Evolutionary conservation across 1,139 yeast genomes (phyloP).

Genomic region (Taiozyma onychis): DNA sequence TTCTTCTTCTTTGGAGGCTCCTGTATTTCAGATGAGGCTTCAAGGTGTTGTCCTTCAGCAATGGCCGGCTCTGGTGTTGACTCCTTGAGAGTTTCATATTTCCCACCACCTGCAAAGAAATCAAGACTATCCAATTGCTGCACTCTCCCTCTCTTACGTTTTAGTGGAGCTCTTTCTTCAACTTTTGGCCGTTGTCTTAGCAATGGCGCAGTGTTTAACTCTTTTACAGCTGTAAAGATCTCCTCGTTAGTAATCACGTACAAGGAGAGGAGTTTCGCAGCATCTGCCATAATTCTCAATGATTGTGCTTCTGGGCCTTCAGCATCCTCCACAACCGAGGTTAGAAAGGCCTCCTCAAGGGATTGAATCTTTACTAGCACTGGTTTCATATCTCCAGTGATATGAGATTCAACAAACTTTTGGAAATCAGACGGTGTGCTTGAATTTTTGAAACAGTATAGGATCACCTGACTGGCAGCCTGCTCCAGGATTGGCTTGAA

Average conservation of each 20-base stretch:
- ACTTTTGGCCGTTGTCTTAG: constrained; percentile 7
- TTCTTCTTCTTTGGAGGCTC: constrained; percentile 9
- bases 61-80: background rate
- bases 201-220: constrained; percentile 5
- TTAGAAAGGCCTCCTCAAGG: background rate
- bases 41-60: background rate
- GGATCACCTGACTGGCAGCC: background rate
- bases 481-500: background rate
- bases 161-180: background rate
- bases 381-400: background rate
- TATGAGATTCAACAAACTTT: background rate
- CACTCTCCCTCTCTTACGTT: constrained; percentile 15
- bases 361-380: background rate
- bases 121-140: constrained; percentile 29
- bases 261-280: constrained; percentile 8
- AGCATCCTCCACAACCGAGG: background rate
- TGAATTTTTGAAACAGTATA: background rate
- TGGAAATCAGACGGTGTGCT: background rate
- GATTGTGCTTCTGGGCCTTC: background rate
- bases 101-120: constrained; percentile 33
- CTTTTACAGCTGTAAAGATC: constrained; percentile 13
- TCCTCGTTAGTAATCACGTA: constrained; percentile 14
- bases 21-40: background rate
- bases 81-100: constrained; percentile 5
- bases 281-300: constrained; percentile 10